Percentiles rank a stretch among this genome's conserved stretches.
phyloP scores from a whole-genome alignment of 2,329 filamentous ascomycete species.

The Botrytis sinoallii region DNA sequence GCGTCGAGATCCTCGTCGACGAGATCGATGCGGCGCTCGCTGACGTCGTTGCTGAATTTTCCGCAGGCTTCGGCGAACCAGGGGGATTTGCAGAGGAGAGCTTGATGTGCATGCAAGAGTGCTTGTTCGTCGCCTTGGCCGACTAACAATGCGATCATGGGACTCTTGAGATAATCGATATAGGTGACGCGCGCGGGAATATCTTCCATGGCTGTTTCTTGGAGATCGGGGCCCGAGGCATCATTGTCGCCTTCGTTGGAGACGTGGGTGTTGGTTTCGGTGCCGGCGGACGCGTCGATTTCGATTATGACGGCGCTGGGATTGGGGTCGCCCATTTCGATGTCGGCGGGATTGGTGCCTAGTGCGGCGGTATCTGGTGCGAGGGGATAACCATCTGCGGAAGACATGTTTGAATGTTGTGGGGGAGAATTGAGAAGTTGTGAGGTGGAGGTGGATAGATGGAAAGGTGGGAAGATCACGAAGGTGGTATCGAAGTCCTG shows the following conservation, averaged over 20 bases:
- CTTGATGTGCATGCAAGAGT: slow-evolving; percentile 75
- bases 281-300: slow-evolving; percentile 24
- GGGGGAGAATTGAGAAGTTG: not conserved
- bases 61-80: slow-evolving; percentile 65
- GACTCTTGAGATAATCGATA: slow-evolving; percentile 62
- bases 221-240: slow-evolving; percentile 21
- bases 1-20: slow-evolving; percentile 66
- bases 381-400: slow-evolving; percentile 28
- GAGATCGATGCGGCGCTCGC: slow-evolving; percentile 68
- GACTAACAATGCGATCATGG: slow-evolving; percentile 65
- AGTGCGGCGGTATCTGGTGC: slow-evolving; percentile 22
- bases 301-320: slow-evolving; percentile 30
- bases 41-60: slow-evolving; percentile 58
- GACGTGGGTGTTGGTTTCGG: not conserved
- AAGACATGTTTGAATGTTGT: not conserved
- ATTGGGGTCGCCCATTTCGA: slow-evolving; percentile 32
- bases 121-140: slow-evolving; percentile 58
- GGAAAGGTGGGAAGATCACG: not conserved
- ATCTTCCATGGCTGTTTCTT: slow-evolving; percentile 27
- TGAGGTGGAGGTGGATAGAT: not conserved
- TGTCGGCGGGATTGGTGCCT: slow-evolving; percentile 26
- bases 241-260: not conserved
- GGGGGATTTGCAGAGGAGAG: slow-evolving; percentile 69
- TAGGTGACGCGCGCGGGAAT: slow-evolving; percentile 40
- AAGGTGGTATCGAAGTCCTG: not conserved